A percentile compares a stretch with the other conserved stretches of the same genome.
These are phyloP conservation scores for Aspergillus phoenicis DNA, from an alignment of 2,329 filamentous ascomycete species.

Conservation along the genomic window DNA sequence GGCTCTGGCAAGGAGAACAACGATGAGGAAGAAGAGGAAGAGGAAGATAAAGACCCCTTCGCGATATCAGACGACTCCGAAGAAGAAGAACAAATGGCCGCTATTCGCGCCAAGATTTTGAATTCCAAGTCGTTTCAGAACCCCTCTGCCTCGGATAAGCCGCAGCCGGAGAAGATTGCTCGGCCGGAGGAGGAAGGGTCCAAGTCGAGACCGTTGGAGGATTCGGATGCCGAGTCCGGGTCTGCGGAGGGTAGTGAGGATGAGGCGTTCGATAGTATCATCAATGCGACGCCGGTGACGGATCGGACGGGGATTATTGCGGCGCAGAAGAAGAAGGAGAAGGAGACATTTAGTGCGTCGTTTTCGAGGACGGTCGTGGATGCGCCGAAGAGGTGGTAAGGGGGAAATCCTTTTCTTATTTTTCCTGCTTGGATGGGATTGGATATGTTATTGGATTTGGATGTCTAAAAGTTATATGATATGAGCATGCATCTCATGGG, in stretches of 20 bases:
- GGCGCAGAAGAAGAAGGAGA: slow-evolving; percentile 58
- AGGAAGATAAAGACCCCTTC: slow-evolving; percentile 65
- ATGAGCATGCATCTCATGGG: slow-evolving; percentile 1
- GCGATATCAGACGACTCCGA: slow-evolving; percentile 77
- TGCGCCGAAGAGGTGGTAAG: slow-evolving; percentile 52
- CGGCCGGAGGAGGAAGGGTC: slow-evolving; percentile 51
- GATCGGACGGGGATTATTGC: slow-evolving; percentile 75
- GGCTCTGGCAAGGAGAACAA: slow-evolving; percentile 52
- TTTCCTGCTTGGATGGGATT: not conserved
- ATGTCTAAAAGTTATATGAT: slow-evolving; percentile 1
- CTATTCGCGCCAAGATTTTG: slow-evolving; percentile 85
- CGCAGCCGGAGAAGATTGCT: slow-evolving; percentile 63
- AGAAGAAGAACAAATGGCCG: slow-evolving; percentile 89
- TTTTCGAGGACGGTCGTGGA: slow-evolving; percentile 53
- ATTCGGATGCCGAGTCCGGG: slow-evolving; percentile 70
- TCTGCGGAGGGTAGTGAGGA: slow-evolving; percentile 63
- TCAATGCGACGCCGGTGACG: slow-evolving; percentile 85
- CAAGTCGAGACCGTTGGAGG: slow-evolving; percentile 48
- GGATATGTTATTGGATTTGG: not conserved
- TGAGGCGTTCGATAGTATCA: slow-evolving; percentile 89
- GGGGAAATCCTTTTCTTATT: not conserved
- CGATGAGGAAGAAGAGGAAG: slow-evolving; percentile 47
- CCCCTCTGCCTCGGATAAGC: slow-evolving; percentile 51
- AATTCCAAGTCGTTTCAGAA: slow-evolving; percentile 86
- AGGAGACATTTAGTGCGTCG: slow-evolving; percentile 52